Conservation (phyloP, 1,139 yeast genomes). For the Trichomonascaceae sp. region DNA sequence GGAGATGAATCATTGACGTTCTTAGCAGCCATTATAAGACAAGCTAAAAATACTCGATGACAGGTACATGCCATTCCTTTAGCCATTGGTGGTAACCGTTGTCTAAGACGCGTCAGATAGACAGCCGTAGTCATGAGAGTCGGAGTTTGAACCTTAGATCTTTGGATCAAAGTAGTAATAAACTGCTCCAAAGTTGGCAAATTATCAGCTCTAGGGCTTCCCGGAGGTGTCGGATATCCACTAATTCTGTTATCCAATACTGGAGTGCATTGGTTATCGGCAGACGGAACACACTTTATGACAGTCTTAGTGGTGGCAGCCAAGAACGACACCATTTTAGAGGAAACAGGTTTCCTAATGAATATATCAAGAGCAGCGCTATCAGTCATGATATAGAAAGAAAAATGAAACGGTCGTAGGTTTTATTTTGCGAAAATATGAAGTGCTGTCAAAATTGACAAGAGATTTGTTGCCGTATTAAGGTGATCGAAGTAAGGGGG, state of each 20-base stretch:
- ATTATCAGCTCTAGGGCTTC: slow-evolving; percentile 32
- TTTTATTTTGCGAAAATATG: not conserved
- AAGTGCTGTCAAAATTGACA: not conserved
- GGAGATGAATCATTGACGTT: slow-evolving; percentile 90
- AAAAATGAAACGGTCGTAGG: not conserved
- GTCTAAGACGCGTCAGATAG: slow-evolving; percentile 69
- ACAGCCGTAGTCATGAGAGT: slow-evolving; percentile 89
- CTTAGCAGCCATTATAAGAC: slow-evolving; percentile 84
- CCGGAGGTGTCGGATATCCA: slow-evolving; percentile 39
- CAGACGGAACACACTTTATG: slow-evolving; percentile 43
- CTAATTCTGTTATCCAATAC: not conserved
- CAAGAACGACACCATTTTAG: slow-evolving; percentile 74
- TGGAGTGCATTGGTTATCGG: slow-evolving; percentile 17
- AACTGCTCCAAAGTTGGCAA: slow-evolving; percentile 50
- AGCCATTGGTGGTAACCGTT: slow-evolving; percentile 78
- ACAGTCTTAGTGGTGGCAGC: slow-evolving; percentile 77
- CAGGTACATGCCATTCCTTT: slow-evolving; percentile 91
- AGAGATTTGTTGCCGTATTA: not conserved
- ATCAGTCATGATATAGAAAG: slow-evolving; percentile 37
- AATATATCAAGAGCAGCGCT: slow-evolving; percentile 65
- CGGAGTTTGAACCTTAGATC: slow-evolving; percentile 91
- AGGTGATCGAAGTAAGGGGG: not conserved
- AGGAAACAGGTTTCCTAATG: slow-evolving; percentile 66
- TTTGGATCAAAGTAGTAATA: slow-evolving; percentile 62
- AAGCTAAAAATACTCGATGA: slow-evolving; percentile 85